Evolutionary conservation across 306 rosid species (phyloP).

Genomic region (Erythrophleum fordii): DNA sequence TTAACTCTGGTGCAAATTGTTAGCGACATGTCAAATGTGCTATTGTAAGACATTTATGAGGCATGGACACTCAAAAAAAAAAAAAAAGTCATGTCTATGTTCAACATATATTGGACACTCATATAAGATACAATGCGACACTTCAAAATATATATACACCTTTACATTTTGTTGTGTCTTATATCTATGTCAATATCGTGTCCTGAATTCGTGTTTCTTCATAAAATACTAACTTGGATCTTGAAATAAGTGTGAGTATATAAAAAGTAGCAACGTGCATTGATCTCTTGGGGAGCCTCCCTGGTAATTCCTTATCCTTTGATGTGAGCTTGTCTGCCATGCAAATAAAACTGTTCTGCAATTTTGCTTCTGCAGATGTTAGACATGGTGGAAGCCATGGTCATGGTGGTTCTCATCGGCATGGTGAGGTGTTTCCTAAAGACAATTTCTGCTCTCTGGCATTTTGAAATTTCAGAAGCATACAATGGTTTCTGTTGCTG

Average conservation of each 20-base stretch:
- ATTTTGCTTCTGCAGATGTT: conserved; percentile 64
- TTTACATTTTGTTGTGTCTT: background rate
- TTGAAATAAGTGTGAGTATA: background rate
- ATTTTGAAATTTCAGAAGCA: conserved; percentile 11
- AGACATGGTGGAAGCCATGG: too few species aligned
- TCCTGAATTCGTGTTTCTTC: background rate
- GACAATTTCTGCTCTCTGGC: conserved; percentile 17
- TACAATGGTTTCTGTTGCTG: conserved; percentile 25
- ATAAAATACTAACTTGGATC: conserved; percentile 19
- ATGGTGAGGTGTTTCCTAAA: conserved; percentile 66
- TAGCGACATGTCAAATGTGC: background rate
- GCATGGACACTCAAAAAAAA: background rate
- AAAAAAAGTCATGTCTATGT: too few species aligned
- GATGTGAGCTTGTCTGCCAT: background rate
- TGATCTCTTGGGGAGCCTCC: conserved; percentile 6
- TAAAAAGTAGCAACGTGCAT: background rate
- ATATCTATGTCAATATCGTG: background rate
- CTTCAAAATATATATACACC: background rate
- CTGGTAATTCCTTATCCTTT: conserved; percentile 30
- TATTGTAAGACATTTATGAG: background rate
- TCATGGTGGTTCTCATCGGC: conserved; percentile 78
- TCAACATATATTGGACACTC: too few species aligned
- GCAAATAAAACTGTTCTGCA: conserved; percentile 25
- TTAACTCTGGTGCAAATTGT: too few species aligned
- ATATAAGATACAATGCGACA: background rate